Conservation (phyloP, 139 green algal genomes). For the Yamagishiella unicocca region DNA sequence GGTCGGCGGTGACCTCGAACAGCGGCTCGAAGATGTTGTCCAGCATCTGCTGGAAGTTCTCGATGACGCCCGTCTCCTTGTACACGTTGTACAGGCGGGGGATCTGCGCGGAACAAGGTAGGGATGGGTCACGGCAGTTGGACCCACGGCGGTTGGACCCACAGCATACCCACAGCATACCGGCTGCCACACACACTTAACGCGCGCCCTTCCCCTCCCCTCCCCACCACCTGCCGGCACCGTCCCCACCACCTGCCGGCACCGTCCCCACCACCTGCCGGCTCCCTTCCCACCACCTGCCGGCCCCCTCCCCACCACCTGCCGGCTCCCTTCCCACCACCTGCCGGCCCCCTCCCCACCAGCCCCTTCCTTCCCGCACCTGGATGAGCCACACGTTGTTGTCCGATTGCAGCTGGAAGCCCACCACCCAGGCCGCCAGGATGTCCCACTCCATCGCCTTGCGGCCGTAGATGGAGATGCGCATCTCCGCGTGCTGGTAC, state of each 20-base stretch:
- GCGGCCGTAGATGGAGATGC: slow-evolving; percentile 72
- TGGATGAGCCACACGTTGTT: slow-evolving; percentile 99
- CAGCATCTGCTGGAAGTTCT: slow-evolving; percentile 90
- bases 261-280: no score
- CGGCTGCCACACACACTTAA: no score
- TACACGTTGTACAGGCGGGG: slow-evolving; percentile 98
- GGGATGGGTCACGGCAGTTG: no score
- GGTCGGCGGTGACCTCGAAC: slow-evolving; percentile 98
- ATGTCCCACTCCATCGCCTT: slow-evolving; percentile 97
- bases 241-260: no score
- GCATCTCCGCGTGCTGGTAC: slow-evolving; percentile 94
- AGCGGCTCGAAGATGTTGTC: slow-evolving; percentile 99
- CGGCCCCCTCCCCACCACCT: no score
- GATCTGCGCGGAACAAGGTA: slow-evolving; percentile 88
- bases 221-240: no score
- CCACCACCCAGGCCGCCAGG: slow-evolving; percentile 96
- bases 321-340: no score
- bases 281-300: no score
- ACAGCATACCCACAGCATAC: no score
- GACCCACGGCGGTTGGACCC: no score
- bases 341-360: no score
- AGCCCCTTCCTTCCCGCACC: slow-evolving; percentile 46
- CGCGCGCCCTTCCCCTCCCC: no score
- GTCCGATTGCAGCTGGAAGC: slow-evolving; percentile 93
- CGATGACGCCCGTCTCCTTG: slow-evolving; percentile 81